Evolutionary conservation across 805 yeast species (phyloP), one percentile per base, ranked within the genome.

Genomic region (Teunomyces kruisii): DNA sequence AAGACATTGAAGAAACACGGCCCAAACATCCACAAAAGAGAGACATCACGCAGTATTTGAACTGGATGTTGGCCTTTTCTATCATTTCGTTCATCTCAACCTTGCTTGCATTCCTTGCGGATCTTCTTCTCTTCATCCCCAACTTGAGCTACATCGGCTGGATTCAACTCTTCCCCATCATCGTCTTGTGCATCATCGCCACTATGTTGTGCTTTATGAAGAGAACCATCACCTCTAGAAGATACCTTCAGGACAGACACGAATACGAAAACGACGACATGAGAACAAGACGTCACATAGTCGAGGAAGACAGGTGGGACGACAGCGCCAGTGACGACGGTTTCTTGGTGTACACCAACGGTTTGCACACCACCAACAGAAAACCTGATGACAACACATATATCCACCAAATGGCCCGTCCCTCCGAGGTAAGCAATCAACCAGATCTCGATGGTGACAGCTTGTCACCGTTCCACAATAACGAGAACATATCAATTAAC

Each of bases 91-190:
- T 90, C 54, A 58, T 91, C 45, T 70, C 86, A 33, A 70, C 87
- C 1, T 65, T 91, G 40, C 70, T 92, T 42, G 83, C 91, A 6
- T 87, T 92, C 52, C 67, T 91, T 47, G 88, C 88, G 3, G 98
- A 92, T 61, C 78, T 91, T 31, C 63, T 91, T 32, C 63, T 92
- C 41, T 92, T 92, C 56, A 76, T 84, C 1, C 87, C 91, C 2
- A 81, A 82, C 57, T 67, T 92, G 44, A 76, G 80, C 43, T 90
- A 89, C 83, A 78, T 84, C 37, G 96, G 96, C 19, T 92, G 97
- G 97, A 68, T 86, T 41, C 77, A 87, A 47, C 67, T 91, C 19
- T 81, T 80, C 0, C 79, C 92, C 1, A 79, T 94, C 0, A 77
- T 85, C 1, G 61, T 84, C 27, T 72, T 83, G 38, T 85, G 92